These are phyloP conservation scores for Pichia sporocuriosa DNA, from an alignment of 805 yeast genomes.

Conservation along the genomic window DNA sequence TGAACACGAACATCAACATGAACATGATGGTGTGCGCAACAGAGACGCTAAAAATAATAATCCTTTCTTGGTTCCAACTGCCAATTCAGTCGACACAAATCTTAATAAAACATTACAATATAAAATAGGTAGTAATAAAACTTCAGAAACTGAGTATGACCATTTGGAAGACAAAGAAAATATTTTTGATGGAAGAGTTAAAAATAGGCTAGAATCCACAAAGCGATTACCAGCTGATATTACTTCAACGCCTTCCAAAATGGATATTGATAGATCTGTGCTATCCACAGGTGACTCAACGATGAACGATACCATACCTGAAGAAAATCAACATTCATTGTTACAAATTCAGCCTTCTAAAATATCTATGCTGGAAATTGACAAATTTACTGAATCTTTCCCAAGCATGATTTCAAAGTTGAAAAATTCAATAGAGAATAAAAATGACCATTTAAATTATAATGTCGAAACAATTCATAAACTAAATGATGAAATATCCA, in stretches of 20 bases:
- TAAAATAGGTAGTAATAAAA: conserved; percentile 2
- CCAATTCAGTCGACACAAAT: too few relatives aligned
- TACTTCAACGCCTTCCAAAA: conserved; percentile 11
- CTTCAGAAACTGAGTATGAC: conserved; percentile 21
- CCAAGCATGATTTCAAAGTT: conserved; percentile 19
- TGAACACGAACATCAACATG: too few relatives aligned
- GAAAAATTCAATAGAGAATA: conserved; percentile 29
- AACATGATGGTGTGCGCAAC: too few relatives aligned
- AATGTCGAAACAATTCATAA: conserved; percentile 37
- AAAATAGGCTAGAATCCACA: neutral
- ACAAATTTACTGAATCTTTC: conserved; percentile 17
- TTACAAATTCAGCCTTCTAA: conserved; percentile 5
- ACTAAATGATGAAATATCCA: conserved; percentile 35
- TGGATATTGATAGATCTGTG: neutral
- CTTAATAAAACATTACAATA: too few relatives aligned
- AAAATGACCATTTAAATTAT: conserved; percentile 47
- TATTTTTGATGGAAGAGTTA: conserved; percentile 21
- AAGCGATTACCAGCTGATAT: neutral
- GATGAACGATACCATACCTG: neutral
- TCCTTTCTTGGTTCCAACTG: conserved; percentile 5
- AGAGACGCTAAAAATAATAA: neutral
- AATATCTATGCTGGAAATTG: conserved; percentile 8
- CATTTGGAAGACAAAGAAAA: conserved; percentile 42
- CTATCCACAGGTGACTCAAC: neutral
- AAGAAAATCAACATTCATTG: neutral